Conservation (phyloP, 352 stramenopile genomes). For the Elongisporangium undulatum region DNA sequence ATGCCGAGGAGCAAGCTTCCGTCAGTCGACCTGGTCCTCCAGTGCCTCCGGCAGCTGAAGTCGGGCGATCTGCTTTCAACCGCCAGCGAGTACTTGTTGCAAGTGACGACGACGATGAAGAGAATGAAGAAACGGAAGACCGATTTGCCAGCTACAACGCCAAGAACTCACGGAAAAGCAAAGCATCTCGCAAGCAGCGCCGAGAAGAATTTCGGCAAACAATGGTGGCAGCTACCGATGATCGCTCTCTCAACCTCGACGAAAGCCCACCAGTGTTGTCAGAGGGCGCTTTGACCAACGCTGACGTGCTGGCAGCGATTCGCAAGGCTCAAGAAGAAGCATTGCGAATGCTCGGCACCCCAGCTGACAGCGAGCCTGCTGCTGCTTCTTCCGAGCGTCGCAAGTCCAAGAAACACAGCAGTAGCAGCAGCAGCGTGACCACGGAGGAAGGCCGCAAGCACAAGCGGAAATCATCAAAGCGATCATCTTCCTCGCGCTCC, state of each 20-base stretch:
- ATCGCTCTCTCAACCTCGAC: slow-evolving; percentile 1
- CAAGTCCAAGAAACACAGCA: neutral
- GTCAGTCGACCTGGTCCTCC: slow-evolving; percentile 1
- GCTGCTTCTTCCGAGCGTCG: neutral
- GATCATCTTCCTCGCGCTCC: neutral
- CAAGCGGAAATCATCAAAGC: neutral
- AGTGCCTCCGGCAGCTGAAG: neutral
- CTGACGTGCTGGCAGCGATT: slow-evolving; percentile 66
- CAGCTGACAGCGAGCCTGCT: neutral
- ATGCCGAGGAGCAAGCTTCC: slow-evolving; percentile 21
- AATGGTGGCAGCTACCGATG: slow-evolving; percentile 15
- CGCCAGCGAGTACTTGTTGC: slow-evolving; percentile 8
- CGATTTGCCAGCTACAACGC: slow-evolving; percentile 51
- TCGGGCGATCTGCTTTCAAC: neutral
- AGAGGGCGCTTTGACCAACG: slow-evolving; percentile 10
- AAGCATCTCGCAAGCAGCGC: slow-evolving; percentile 27
- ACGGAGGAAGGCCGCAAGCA: neutral
- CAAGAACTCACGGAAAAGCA: slow-evolving; percentile 25
- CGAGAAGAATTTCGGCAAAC: slow-evolving; percentile 39
- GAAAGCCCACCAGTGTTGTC: neutral
- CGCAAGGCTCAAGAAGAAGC: slow-evolving; percentile 60
- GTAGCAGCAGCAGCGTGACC: neutral
- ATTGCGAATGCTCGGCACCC: slow-evolving; percentile 40
- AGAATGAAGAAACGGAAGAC: slow-evolving; percentile 15
- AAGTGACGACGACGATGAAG: slow-evolving; percentile 31